Conservation (phyloP, 192 early-diverging fungal species). For the Anaeromyces robustus region DNA sequence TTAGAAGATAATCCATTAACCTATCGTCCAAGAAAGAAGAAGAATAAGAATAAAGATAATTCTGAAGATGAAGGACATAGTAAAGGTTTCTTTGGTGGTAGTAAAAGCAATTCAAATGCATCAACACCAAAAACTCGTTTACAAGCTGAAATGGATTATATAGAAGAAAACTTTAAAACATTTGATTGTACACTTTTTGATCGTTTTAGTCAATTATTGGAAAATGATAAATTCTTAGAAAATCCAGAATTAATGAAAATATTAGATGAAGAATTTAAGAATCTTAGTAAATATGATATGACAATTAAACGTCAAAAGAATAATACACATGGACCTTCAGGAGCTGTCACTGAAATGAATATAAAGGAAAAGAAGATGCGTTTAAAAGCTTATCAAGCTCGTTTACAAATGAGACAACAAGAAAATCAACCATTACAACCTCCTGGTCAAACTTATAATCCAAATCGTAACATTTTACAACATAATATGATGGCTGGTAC, state of each 20-base stretch:
- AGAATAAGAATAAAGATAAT: background rate
- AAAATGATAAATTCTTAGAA: background rate
- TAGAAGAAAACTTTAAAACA: background rate
- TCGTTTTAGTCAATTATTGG: background rate
- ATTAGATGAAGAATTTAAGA: background rate
- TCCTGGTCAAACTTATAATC: background rate
- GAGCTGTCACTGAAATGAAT: background rate
- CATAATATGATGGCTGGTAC: background rate
- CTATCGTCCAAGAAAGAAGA: conserved; percentile 45
- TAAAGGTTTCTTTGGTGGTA: background rate
- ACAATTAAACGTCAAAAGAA: background rate
- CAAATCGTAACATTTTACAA: background rate
- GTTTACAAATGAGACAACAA: background rate
- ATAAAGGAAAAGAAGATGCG: background rate
- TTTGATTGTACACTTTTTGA: background rate
- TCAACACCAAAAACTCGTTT: background rate
- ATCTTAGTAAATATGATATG: background rate
- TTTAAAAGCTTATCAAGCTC: background rate
- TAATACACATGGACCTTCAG: background rate
- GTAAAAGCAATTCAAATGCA: background rate
- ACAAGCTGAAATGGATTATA: background rate
- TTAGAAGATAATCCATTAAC: conserved; percentile 89
- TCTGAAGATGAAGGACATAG: background rate
- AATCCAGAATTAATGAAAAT: background rate
- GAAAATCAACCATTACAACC: background rate